These are phyloP conservation scores for Polychaeton citri DNA, from an alignment of 2,329 filamentous ascomycete species.

Conservation along the genomic window DNA sequence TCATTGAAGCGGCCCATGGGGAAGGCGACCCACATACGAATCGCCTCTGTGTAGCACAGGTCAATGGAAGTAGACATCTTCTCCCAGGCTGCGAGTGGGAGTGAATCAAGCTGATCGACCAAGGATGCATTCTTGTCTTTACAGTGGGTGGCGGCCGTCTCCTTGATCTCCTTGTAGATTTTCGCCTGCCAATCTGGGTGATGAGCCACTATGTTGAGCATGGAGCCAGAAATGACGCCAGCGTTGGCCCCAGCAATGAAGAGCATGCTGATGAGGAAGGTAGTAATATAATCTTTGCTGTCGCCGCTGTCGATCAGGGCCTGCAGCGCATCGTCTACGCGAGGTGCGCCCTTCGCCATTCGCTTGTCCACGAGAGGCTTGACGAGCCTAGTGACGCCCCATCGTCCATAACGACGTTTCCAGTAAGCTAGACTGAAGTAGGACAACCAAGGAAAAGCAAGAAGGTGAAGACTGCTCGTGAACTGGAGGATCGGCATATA, in stretches of 20 bases:
- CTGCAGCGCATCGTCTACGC: constrained; percentile 5
- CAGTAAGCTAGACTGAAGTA: constrained; percentile 3
- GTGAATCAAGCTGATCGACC: constrained; percentile 1
- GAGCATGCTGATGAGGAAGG: constrained; percentile 6
- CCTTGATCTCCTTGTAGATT: constrained; percentile 7
- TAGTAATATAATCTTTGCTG: constrained; percentile 8
- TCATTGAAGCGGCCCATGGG: constrained; percentile 3
- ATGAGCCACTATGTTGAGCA: constrained; percentile 8
- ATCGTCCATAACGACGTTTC: constrained; percentile 3
- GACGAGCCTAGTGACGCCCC: too few species aligned
- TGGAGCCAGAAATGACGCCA: constrained; percentile 3
- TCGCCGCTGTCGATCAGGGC: constrained; percentile 6
- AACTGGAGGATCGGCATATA: constrained; percentile 4
- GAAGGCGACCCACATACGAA: constrained; percentile 7
- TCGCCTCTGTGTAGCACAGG: constrained; percentile 6
- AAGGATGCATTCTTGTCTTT: constrained; percentile 1
- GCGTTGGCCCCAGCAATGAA: constrained; percentile 3
- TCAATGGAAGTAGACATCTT: constrained; percentile 6
- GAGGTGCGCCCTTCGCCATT: constrained; percentile 4
- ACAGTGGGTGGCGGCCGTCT: constrained; percentile 1
- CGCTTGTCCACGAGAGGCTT: constrained; percentile 4
- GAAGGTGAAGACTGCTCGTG: constrained; percentile 4
- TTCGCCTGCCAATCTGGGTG: constrained; percentile 7
- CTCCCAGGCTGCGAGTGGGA: constrained; percentile 1
- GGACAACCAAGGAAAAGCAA: constrained; percentile 1